Evolutionary conservation across 1,284 basidiomycete species (phyloP), one percentile per base, ranked within the genome.

Genomic region (Ustilago loliicola): DNA sequence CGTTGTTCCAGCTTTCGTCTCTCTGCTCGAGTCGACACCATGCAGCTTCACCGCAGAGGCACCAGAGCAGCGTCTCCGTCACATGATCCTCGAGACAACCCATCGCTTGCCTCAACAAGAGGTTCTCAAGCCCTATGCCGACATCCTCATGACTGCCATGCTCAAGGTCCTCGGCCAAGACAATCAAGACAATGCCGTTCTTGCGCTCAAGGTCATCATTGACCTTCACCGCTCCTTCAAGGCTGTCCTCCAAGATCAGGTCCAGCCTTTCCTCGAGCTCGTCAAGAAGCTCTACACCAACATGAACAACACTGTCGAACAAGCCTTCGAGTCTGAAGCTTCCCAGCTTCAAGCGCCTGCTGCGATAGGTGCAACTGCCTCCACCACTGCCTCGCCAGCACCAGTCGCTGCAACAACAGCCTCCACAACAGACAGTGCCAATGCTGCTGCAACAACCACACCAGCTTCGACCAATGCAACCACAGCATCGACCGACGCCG

Each of bases 181-280:
- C 88, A 98, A 97, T 85, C 97, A 99, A 88, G 97, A 99, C 84
- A 97, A 96, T 83, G 97, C 93, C 2, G 90, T 93, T 34, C 90
- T 93, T 2, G 94, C 93, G 63, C 94, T 96, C 90, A 99, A 99
- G 88, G 93, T 93, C 67, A 90, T 97, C 82, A 92, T 95, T 72
- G 97, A 99, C 87, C 81, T 89, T 65, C 86, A 87, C 77, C 83
- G 87, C 38, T 81, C 84, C 61, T 88, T 87, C 83, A 88, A 88
- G 77, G 77, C 75, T 3, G 73, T 83, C n/a, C 91, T 92, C 11
- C 94, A 95, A 80, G 91, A 93, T 7, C 90, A 92, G 65, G 90
- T 95, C 47, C 88, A 91, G 70, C 93, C 94, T 55, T 96, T 97
- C 88, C 90, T 96, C 72, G 89, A 91, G 71, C 87, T 96, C 34